These are phyloP conservation scores for Hypholoma fasciculare DNA, from an alignment of 768 basidiomycete genomes.

Conservation along the genomic window DNA sequence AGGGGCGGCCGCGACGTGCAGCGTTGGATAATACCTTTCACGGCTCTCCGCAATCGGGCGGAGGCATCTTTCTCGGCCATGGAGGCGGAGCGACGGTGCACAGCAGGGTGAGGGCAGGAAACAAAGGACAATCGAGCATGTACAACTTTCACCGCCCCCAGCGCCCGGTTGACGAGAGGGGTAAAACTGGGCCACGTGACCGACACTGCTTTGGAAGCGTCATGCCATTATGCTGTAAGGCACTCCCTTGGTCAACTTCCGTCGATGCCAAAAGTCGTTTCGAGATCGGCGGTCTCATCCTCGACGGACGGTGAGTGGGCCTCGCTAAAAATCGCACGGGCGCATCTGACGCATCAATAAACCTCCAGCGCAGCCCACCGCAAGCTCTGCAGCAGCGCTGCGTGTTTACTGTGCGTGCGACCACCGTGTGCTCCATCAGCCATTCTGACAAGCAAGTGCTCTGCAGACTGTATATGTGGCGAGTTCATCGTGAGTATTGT, in stretches of 20 bases:
- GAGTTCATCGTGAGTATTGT: constrained; percentile 73
- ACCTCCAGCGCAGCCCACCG: constrained; percentile 68
- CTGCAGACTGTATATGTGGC: constrained; percentile 81
- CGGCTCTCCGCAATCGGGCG: constrained; percentile 72
- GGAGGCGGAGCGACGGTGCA: constrained; percentile 15
- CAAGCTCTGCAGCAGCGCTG: constrained; percentile 74
- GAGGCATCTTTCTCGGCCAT: constrained; percentile 88
- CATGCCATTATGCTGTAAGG: not conserved
- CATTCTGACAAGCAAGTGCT: not conserved
- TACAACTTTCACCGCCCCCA: constrained; percentile 9
- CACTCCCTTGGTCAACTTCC: too few relatives aligned
- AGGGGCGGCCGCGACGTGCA: not conserved
- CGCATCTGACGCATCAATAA: not conserved
- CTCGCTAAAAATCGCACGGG: not conserved
- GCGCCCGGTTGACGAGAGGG: constrained; percentile 5
- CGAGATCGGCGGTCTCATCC: constrained; percentile 84
- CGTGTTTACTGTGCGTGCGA: constrained; percentile 74
- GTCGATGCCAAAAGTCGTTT: constrained; percentile 89
- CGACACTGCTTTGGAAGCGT: constrained; percentile 1
- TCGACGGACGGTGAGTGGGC: constrained; percentile 73
- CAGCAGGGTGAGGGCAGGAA: constrained; percentile 15
- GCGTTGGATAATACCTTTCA: constrained; percentile 54
- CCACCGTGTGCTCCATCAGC: not conserved
- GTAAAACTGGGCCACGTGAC: constrained; percentile 3
- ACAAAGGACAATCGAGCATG: constrained; percentile 10